phyloP scores from a whole-genome alignment of 352 stramenopile species.

The Globisporangium orthogonon region DNA sequence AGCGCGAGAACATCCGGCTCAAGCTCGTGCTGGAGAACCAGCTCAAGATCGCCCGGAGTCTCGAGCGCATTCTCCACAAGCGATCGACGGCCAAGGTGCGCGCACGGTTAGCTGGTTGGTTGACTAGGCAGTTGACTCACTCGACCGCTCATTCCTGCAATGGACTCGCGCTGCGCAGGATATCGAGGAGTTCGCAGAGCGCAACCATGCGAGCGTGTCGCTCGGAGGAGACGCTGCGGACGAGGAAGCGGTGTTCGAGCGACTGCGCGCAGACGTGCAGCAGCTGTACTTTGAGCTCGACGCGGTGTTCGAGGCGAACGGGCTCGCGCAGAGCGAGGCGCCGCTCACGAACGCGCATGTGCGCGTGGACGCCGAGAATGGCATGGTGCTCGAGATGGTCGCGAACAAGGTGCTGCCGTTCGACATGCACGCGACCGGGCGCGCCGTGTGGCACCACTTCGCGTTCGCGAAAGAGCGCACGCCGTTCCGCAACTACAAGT shows the following conservation, averaged over 20 bases:
- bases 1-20: slow-evolving; percentile 51
- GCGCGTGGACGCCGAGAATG: background rate
- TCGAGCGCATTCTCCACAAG: slow-evolving; percentile 34
- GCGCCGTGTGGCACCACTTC: slow-evolving; percentile 33
- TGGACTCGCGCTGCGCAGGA: background rate
- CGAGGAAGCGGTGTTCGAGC: background rate
- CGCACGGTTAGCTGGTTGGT: too few relatives aligned
- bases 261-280: background rate
- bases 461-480: slow-evolving; percentile 1
- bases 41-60: slow-evolving; percentile 51
- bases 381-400: slow-evolving; percentile 29
- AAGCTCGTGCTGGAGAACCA: slow-evolving; percentile 49
- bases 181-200: background rate
- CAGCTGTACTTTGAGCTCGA: background rate
- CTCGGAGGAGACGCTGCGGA: background rate
- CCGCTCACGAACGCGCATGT: background rate
- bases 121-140: too few relatives aligned
- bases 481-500: slow-evolving; percentile 2
- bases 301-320: slow-evolving; percentile 2
- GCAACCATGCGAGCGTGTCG: background rate
- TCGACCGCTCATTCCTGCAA: too few relatives aligned
- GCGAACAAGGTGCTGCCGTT: slow-evolving; percentile 30
- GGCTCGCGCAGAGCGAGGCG: background rate
- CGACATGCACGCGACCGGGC: slow-evolving; percentile 23
- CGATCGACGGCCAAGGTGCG: background rate